Base-by-base conservation (phyloP, 257 asterid species). In the Solanum paucissectum region DNA sequence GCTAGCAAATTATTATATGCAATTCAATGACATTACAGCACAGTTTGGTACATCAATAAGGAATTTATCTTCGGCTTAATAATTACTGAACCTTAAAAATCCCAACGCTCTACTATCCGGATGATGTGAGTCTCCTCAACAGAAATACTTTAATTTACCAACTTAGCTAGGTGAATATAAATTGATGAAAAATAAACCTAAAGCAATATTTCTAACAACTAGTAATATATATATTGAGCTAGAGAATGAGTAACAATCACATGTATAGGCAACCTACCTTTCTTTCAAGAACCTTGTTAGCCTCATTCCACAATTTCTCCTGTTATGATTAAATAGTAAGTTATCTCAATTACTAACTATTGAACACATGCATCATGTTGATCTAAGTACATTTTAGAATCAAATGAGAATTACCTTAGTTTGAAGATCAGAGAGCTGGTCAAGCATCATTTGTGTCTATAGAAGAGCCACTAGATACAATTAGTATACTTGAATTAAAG, bases 371-470 rank as follows among this genome's bases (percentile, higher is more conserved):
- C 14, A 73, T 73, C 38, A 16, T 12, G 7, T 49, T 49, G 55
- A 33, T 62, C 11, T 32, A 74, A n/a, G 36, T 72, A n/a, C 13
- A 20, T 25, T 37, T 1, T 7, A 20, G 18, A 87, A 55, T 60
- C 27, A 58, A 84, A 87, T 77, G 18, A 44, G 75, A 58, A 34
- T 93, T 93, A 96, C 99, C 99, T 96, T 95, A 49, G 95, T 88
- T 89, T 95, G 98, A 91, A 96, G 98, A 91, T 96, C 99, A 87
- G 98, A 88, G 32, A 96, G 98, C 92, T 94, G 96, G 90, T 96
- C 99, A 16, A 96, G 94, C 98, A 96, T 94, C 58, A 87, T 90
- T 87, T 96, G 99, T 72, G 98, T 95, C 99, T 96, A 95, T 89
- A 89, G 49, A 81, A 6, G 32, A 86, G 40, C 68, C 85, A 81